Base-by-base conservation (phyloP, 2,329 filamentous ascomycete species). In the Biscogniauxia marginata region DNA sequence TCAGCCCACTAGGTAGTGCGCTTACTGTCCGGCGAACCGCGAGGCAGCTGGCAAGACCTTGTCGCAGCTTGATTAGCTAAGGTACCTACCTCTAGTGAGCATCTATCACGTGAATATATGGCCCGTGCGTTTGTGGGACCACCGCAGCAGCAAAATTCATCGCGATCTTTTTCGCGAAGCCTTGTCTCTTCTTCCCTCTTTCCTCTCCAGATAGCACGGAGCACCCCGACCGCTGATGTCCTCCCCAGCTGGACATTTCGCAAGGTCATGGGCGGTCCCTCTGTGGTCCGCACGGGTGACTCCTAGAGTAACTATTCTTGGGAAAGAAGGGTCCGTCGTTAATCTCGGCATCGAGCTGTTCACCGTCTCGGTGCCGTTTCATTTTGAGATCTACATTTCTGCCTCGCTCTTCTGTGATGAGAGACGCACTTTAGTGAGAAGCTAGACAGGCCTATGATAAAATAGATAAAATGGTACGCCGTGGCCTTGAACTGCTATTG, bases 131-230 rank as follows among this genome's bases (percentile, higher is more conserved):
- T 21, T 56, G 49, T 46, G 25, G 39, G 53, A 45, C 57, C 46
- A 11, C 3, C 30, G 11, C 30, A 16, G 9, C 30, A 39, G 13
- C 30, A 39, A 59, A 54, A 44, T 43, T 54, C 57, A 0, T 20
- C 52, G 6, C 55, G 53, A 34, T 22, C 19, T 46, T 2, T 16
- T 44, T 50, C 7, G 18, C 47, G 1, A 13, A 18, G 7, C 2
- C 20, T 53, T 49, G n/a, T 21, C 20, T 57, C 58, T 53, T 54
- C 59, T 59, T 64, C 65, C 54, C 53, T 64, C 52, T 68, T 60
- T 70, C 70, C 73, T 68, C 69, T 72, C 74, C 74, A 82, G 78
- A 81, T 82, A 83, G 77, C 60, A 71, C 78, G 75, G 78, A 77
- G 75, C 73, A 71, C 74, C 74, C 74, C 63, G 65, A 65, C 61